Conservation (phyloP, 202 grass and related monocot species). For the Dendrocalamus latiflorus region DNA sequence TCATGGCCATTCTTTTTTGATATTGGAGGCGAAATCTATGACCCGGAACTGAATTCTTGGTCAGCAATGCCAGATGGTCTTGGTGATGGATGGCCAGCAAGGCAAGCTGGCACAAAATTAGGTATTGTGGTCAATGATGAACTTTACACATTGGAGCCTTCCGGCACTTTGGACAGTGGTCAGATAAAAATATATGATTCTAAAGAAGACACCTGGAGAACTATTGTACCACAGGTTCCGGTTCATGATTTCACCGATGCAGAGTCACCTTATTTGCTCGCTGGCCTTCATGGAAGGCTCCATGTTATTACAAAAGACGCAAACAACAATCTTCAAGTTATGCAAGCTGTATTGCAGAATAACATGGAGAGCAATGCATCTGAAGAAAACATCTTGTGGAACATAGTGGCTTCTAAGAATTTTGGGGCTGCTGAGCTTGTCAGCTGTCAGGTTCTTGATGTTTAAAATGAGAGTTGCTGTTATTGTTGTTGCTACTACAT, state of each 20-base stretch:
- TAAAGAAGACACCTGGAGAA: conserved; percentile 60
- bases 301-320: conserved; percentile 74
- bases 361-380: neutral
- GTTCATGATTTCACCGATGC: conserved; percentile 69
- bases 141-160: conserved; percentile 78
- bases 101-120: conserved; percentile 74
- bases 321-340: conserved; percentile 51
- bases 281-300: conserved; percentile 61
- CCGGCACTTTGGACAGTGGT: conserved; percentile 63
- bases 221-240: conserved; percentile 48
- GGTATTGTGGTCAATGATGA: conserved; percentile 62
- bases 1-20: conserved; percentile 94
- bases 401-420: conserved; percentile 47
- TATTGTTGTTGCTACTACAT: neutral
- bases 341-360: conserved; percentile 52
- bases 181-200: conserved; percentile 69
- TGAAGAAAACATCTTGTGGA: conserved; percentile 52
- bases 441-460: conserved; percentile 77
- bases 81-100: conserved; percentile 79
- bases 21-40: conserved; percentile 83
- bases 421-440: conserved; percentile 79
- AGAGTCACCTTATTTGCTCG: conserved; percentile 82
- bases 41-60: conserved; percentile 61
- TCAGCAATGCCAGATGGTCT: conserved; percentile 62
- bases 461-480: conserved; percentile 19